Conservation (phyloP, 192 early-diverging fungal species). For the Rhizoclosmatium sp. region DNA sequence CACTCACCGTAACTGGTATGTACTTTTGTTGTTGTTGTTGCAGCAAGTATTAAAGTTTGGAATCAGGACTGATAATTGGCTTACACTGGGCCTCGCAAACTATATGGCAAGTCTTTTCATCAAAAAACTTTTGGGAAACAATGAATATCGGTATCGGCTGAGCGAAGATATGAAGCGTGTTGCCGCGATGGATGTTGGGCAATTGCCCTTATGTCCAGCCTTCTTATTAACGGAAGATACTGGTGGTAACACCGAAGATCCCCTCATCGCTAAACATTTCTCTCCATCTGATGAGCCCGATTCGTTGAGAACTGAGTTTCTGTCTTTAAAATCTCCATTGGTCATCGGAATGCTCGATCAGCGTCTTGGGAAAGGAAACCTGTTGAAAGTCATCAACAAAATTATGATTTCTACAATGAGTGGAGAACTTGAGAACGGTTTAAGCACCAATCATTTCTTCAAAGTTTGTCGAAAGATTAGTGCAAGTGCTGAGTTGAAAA, state of each 20-base stretch:
- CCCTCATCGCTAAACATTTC: slow-evolving; percentile 50
- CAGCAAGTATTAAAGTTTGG: slow-evolving; percentile 46
- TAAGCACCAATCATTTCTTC: slow-evolving; percentile 67
- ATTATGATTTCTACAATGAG: slow-evolving; percentile 74
- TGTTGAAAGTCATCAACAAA: slow-evolving; percentile 80
- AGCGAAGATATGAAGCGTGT: slow-evolving; percentile 86
- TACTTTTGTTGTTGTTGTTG: slow-evolving; percentile 30
- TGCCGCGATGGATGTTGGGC: slow-evolving; percentile 84
- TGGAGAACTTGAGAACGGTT: slow-evolving; percentile 57
- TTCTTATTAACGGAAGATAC: slow-evolving; percentile 8
- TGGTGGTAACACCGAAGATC: slow-evolving; percentile 42
- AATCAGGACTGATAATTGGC: slow-evolving; percentile 87
- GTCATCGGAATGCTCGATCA: slow-evolving; percentile 93
- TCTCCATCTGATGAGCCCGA: slow-evolving; percentile 54
- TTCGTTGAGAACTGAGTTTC: slow-evolving; percentile 69
- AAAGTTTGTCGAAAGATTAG: slow-evolving; percentile 86
- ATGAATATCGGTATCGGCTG: slow-evolving; percentile 87
- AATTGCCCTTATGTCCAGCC: slow-evolving; percentile 81
- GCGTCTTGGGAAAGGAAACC: slow-evolving; percentile 71
- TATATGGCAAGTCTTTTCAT: slow-evolving; percentile 79
- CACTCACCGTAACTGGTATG: slow-evolving; percentile 39
- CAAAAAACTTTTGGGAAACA: slow-evolving; percentile 81
- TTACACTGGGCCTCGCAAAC: slow-evolving; percentile 82
- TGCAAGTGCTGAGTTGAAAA: slow-evolving; percentile 73
- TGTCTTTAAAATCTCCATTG: slow-evolving; percentile 84